Percentiles rank a stretch among this genome's conserved stretches.
Conservation (phyloP, 305 asterid genomes). For the Stenogyne calaminthoides region DNA sequence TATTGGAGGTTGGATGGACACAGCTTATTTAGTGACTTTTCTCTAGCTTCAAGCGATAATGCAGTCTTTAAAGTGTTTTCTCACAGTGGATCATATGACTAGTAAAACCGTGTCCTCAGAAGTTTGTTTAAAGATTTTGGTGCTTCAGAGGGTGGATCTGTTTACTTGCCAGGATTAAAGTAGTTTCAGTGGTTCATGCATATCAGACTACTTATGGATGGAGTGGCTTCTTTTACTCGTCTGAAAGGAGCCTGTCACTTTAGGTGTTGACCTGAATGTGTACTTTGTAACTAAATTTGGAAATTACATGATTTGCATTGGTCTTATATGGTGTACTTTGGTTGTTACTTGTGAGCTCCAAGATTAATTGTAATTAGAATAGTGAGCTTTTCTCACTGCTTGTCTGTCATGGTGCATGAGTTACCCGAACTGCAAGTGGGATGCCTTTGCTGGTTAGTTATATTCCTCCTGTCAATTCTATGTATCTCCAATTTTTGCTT, state of each 20-base stretch:
- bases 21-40: slow-evolving; percentile 23
- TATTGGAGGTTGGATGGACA: slow-evolving; percentile 26
- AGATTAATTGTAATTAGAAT: background rate
- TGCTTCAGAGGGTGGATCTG: slow-evolving; percentile 16
- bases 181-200: slow-evolving; percentile 23
- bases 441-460: slow-evolving; percentile 28
- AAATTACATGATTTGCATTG: slow-evolving; percentile 22
- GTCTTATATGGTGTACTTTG: slow-evolving; percentile 33
- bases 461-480: background rate
- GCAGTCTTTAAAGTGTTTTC: background rate
- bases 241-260: slow-evolving; percentile 21
- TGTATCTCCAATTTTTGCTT: slow-evolving; percentile 34
- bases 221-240: background rate
- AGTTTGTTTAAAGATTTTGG: slow-evolving; percentile 21
- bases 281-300: slow-evolving; percentile 13
- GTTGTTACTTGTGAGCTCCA: slow-evolving; percentile 24
- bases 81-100: slow-evolving; percentile 14
- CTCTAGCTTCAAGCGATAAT: slow-evolving; percentile 25
- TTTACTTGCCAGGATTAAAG: slow-evolving; percentile 17
- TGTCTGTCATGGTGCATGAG: slow-evolving; percentile 24
- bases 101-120: slow-evolving; percentile 12
- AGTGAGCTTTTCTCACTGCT: slow-evolving; percentile 22
- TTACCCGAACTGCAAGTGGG: slow-evolving; percentile 20
- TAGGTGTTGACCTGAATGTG: slow-evolving; percentile 21
- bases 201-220: slow-evolving; percentile 10